Percentiles rank a stretch among this genome's conserved stretches.
Conservation (phyloP, 768 basidiomycete genomes). For the Phlebiopsis flavidoalba region DNA sequence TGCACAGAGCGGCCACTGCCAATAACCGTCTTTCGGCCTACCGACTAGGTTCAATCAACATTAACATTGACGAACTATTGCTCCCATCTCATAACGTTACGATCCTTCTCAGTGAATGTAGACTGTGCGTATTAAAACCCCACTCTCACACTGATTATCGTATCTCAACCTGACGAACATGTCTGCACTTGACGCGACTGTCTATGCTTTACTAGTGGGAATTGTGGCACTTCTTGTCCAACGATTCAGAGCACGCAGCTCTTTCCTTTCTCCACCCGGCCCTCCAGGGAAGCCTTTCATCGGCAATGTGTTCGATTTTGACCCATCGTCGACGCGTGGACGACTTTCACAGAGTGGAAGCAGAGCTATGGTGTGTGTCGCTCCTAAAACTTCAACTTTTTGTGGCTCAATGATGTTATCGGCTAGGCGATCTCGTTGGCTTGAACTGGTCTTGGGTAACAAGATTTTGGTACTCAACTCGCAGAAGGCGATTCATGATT, state of each 20-base stretch:
- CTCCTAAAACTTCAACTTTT: not conserved
- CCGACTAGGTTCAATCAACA: no score
- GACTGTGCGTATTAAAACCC: no score
- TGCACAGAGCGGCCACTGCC: no score
- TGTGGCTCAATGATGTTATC: not conserved
- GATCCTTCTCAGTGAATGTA: no score
- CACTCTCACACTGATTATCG: no score
- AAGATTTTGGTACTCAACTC: conserved; percentile 26
- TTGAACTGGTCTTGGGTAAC: conserved; percentile 24
- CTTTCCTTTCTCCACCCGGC: conserved; percentile 12
- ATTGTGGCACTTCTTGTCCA: not conserved
- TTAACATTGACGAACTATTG: no score
- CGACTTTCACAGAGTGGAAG: conserved; percentile 8
- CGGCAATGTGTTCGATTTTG: conserved; percentile 12
- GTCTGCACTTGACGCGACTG: not conserved
- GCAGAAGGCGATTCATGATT: conserved; percentile 21
- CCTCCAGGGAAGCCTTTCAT: conserved; percentile 9
- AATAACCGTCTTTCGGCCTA: no score
- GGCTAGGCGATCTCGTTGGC: conserved; percentile 26
- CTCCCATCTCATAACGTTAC: no score
- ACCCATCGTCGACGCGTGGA: conserved; percentile 2
- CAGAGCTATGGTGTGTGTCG: conserved; percentile 9
- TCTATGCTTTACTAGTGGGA: not conserved
- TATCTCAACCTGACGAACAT: no score
- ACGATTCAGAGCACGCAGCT: not conserved